Base-by-base conservation (phyloP, 2,329 filamentous ascomycete species). In the Phoma sp. region DNA sequence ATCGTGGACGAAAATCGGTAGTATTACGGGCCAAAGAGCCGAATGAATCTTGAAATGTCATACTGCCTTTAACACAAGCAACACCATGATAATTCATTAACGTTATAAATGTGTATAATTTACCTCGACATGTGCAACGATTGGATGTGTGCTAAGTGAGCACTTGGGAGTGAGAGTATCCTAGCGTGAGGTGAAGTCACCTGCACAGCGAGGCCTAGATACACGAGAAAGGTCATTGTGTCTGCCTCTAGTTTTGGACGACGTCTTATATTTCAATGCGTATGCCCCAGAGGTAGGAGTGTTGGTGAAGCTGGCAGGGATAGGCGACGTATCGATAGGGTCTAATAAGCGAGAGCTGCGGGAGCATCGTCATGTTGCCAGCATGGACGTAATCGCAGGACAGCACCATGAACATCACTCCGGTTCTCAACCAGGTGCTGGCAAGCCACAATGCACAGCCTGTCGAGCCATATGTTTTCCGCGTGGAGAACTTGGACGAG, bases 371-470 rank as follows among this genome's bases (percentile, higher is more conserved):
- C 66, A 68, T 65, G 46, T 49, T 52, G 46, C 54, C 57, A 61
- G 51, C 52, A 47, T 39, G 34, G 33, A 49, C 36, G 30, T 36
- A 47, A 50, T 29, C 46, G 50, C 39, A 54, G 33, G 49, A 56
- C 60, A 53, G 55, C 61, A 64, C 58, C 60, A 77, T 79, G 59
- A 83, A 93, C 72, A 80, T 92, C 55, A 91, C 89, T 7, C 78
- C 85, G 30, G 72, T 82, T 37, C 88, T 93, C 77, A 87, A 91
- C 72, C 80, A 87, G 72, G 81, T 89, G 39, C 82, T 93, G 20
- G 82, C 83, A 66, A 77, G 81, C 64, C 84, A 84, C 57, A 77
- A 84, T 74, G 82, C 83, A 37, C 77, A 78, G 23, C 76, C 80
- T 7, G 80, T 83, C 11, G 61, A 82, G 76, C 64, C 73, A 49